A percentile compares a stretch with the other conserved stretches of the same genome.
phyloP scores from a whole-genome alignment of 345 rosid species.

The Iberis pinnata region DNA sequence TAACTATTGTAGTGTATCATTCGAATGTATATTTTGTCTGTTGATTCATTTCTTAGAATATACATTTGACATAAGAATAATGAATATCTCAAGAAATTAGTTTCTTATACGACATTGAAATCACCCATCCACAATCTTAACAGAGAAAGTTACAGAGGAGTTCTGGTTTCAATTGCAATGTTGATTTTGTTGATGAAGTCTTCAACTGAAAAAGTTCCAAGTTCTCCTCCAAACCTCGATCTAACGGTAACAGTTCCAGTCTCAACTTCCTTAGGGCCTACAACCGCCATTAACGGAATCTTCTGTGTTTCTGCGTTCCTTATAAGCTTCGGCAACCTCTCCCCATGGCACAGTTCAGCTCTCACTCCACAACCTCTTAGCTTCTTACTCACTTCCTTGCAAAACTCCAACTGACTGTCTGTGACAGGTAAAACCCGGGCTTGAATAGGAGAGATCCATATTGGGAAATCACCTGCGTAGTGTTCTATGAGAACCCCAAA shows the following conservation, averaged over 20 bases:
- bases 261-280: slow-evolving; percentile 86
- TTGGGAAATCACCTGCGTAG: slow-evolving; percentile 92
- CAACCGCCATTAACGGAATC: slow-evolving; percentile 83
- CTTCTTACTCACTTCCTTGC: slow-evolving; percentile 49
- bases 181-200: slow-evolving; percentile 58
- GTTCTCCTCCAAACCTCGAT: slow-evolving; percentile 79
- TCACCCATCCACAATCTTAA: not conserved
- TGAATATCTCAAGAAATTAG: not conserved
- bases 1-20: no score
- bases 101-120: not conserved
- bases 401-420: slow-evolving; percentile 71
- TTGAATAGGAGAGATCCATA: slow-evolving; percentile 92
- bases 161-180: slow-evolving; percentile 45
- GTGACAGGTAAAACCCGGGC: slow-evolving; percentile 87
- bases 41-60: no score
- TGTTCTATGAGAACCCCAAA: slow-evolving; percentile 94
- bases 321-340: slow-evolving; percentile 86
- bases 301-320: slow-evolving; percentile 89
- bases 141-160: slow-evolving; percentile 32
- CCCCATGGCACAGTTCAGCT: slow-evolving; percentile 79
- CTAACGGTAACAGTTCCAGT: slow-evolving; percentile 60
- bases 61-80: not conserved
- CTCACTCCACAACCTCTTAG: slow-evolving; percentile 57
- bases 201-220: slow-evolving; percentile 58
- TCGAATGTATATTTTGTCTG: no score